Evolutionary conservation across 2,329 filamentous ascomycete species (phyloP), one percentile per base, ranked within the genome.

Genomic region (Calonectria hawksworthii): DNA sequence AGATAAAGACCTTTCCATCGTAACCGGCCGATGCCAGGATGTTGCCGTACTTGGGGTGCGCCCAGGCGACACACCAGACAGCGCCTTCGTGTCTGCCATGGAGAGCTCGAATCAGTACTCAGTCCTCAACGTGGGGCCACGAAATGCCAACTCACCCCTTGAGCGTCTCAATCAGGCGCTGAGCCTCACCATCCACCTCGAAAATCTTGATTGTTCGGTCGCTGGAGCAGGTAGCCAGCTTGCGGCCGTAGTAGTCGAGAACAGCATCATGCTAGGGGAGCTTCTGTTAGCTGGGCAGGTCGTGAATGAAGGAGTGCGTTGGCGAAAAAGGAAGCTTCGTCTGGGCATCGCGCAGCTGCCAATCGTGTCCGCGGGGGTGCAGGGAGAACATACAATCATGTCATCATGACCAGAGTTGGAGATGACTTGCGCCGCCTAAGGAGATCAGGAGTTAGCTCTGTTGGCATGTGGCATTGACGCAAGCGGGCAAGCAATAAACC

Each of bases 171-270:
- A 95, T 92, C 81, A 99, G 88, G 77, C 95, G 92, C 87, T 99
- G 96, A 80, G 94, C 92, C 81, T 99, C 96, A 82, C 96, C 95
- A 83, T 99, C 96, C 71, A 99, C 94, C 87, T 99, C 97, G 84
- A 98, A 99, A 84, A 99, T 99, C 89, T 99, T 99, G 89, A 99
- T 98, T 63, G 96, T 99, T 85, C 97, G 96, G 88, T 99, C 97
- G 79, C 96, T 98, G 44, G 96, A 98, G 87, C 97, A 99, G 79
- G 97, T 99, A 77, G 97, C 97, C 81, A 99, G 92, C 83, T 96
- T 94, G 80, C 97, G 93, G 83, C 97, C 97, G 86, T 99, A 99
- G 90, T 99, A 99, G 86, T 99, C 97, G 84, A 99, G 93, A 79
- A 98, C 96, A 78, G 97, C 97, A 91, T 99, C 97, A 86, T 99